These are phyloP conservation scores for Fusarium poae DNA, from an alignment of 2,329 filamentous ascomycete genomes.

Conservation along the genomic window DNA sequence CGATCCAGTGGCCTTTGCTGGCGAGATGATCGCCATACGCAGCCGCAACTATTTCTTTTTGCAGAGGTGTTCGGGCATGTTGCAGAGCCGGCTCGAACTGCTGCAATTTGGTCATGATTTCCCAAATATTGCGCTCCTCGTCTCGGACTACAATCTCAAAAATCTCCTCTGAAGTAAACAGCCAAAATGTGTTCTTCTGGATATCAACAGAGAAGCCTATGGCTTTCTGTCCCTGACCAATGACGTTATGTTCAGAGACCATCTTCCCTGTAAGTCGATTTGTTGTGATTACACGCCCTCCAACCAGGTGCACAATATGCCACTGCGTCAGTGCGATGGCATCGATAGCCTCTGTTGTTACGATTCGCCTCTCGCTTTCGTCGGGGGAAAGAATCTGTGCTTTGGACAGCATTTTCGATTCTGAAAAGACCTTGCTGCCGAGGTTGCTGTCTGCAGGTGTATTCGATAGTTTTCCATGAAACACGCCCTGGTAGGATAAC, in stretches of 20 bases:
- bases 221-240: slow-evolving; percentile 82
- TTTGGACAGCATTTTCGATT: slow-evolving; percentile 81
- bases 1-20: slow-evolving; percentile 81
- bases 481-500: slow-evolving; percentile 88
- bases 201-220: slow-evolving; percentile 90
- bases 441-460: slow-evolving; percentile 71
- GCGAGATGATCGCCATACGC: slow-evolving; percentile 92
- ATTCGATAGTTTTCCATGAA: slow-evolving; percentile 83
- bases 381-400: slow-evolving; percentile 79
- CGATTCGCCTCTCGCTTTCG: slow-evolving; percentile 72
- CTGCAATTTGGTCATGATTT: slow-evolving; percentile 87
- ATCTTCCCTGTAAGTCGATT: slow-evolving; percentile 89
- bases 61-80: slow-evolving; percentile 82
- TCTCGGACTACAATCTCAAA: slow-evolving; percentile 93
- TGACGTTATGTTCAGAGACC: slow-evolving; percentile 88
- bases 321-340: slow-evolving; percentile 91
- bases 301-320: slow-evolving; percentile 88
- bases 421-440: slow-evolving; percentile 80
- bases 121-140: slow-evolving; percentile 94
- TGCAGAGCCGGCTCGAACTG: slow-evolving; percentile 90
- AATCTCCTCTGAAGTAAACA: slow-evolving; percentile 91
- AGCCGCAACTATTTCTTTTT: slow-evolving; percentile 92
- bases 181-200: slow-evolving; percentile 97
- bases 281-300: slow-evolving; percentile 83
- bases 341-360: slow-evolving; percentile 78